Percentiles rank a stretch among this genome's conserved stretches.
Conservation (phyloP, 179 eudicot species). For the Silene vulgaris region DNA sequence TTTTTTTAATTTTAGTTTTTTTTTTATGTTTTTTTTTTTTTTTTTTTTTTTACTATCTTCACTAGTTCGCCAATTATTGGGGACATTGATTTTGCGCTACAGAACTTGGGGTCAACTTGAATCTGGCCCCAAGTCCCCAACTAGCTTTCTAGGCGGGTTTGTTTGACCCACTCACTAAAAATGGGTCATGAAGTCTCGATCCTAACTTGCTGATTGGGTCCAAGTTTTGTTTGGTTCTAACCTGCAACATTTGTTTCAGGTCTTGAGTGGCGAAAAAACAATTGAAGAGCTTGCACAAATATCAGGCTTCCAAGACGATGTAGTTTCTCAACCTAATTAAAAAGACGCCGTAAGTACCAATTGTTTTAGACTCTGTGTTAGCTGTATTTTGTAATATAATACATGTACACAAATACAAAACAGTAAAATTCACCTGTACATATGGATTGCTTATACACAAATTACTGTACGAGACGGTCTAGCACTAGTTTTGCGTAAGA, state of each 20-base stretch:
- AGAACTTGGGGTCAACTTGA: background rate
- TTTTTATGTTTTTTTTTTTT: no score
- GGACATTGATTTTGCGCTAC: background rate
- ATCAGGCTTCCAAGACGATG: constrained; percentile 20
- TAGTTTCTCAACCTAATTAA: constrained; percentile 10
- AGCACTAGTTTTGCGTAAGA: background rate
- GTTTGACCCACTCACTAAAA: background rate
- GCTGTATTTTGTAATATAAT: background rate
- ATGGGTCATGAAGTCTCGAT: background rate
- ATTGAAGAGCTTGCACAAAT: constrained; percentile 29
- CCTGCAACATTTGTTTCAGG: constrained; percentile 18
- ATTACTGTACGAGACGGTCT: background rate
- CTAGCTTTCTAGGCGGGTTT: background rate
- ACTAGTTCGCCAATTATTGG: background rate
- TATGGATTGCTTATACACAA: background rate
- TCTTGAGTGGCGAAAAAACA: constrained; percentile 27
- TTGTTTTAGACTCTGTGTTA: background rate
- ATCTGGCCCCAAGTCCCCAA: background rate
- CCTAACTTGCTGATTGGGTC: background rate
- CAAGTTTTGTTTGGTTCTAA: background rate
- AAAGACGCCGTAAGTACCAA: background rate
- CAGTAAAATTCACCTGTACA: background rate
- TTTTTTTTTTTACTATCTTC: no score
- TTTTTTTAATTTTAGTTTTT: no score
- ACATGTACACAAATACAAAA: background rate